Evolutionary conservation across 2,329 filamentous ascomycete genomes (phyloP).

Genomic region (Xylaria arbuscula): DNA sequence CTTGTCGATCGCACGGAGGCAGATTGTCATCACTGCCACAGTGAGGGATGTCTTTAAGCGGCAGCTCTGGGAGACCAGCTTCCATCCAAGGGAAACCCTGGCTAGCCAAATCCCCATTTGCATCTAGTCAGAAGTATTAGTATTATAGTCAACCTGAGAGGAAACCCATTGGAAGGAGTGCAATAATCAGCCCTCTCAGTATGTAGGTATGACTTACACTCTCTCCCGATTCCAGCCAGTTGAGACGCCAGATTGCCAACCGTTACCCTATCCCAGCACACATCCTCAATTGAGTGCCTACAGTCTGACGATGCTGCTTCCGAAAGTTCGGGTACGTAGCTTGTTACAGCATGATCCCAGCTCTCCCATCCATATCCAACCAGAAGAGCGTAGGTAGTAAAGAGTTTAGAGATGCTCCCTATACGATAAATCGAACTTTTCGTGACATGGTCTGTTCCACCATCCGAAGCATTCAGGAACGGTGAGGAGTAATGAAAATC

Average conservation of each 20-base stretch:
- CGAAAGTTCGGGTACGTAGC: constrained; percentile 24
- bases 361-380: constrained; percentile 25
- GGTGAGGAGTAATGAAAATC: constrained; percentile 31
- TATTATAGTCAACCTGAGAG: not conserved
- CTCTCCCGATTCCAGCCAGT: constrained; percentile 27
- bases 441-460: constrained; percentile 7
- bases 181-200: not conserved
- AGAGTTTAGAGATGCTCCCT: constrained; percentile 33
- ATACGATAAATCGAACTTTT: constrained; percentile 32
- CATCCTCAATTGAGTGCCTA: constrained; percentile 10
- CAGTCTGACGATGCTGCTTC: not conserved
- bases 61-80: constrained; percentile 21
- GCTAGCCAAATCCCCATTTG: constrained; percentile 17
- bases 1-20: constrained; percentile 24
- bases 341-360: constrained; percentile 25
- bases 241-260: constrained; percentile 27
- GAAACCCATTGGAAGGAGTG: not conserved
- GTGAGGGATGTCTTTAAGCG: constrained; percentile 17
- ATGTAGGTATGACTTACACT: constrained; percentile 11
- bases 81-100: constrained; percentile 24
- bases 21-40: constrained; percentile 11
- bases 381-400: constrained; percentile 26
- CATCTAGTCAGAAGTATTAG: constrained; percentile 16
- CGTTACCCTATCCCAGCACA: constrained; percentile 19
- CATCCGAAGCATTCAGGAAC: constrained; percentile 21